These are phyloP conservation scores for Claviceps arundinis DNA, from an alignment of 2,329 filamentous ascomycete genomes.

Conservation along the genomic window DNA sequence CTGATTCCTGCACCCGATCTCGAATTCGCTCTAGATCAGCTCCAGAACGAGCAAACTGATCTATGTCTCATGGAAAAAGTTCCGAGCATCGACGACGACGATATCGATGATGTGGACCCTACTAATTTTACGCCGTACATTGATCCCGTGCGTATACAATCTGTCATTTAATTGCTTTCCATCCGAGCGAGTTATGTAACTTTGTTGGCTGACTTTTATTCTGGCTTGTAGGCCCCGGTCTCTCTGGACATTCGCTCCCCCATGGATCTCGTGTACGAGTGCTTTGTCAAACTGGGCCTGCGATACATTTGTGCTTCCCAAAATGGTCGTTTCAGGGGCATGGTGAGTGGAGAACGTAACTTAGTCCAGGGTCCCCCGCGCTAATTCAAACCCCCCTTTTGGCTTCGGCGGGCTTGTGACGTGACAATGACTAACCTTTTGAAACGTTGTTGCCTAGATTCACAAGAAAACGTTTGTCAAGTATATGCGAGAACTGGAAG, in stretches of 20 bases:
- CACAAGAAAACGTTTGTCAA: slow-evolving; percentile 97
- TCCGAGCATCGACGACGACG: slow-evolving; percentile 48
- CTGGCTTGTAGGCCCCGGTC: slow-evolving; percentile 55
- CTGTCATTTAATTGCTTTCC: neutral
- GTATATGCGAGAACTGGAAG: slow-evolving; percentile 76
- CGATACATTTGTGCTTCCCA: slow-evolving; percentile 82
- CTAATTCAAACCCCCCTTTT: no score
- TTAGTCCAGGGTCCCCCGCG: no score
- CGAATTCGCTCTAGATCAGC: slow-evolving; percentile 78
- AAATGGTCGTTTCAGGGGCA: slow-evolving; percentile 74
- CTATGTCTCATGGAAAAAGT: slow-evolving; percentile 73
- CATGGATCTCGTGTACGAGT: slow-evolving; percentile 92
- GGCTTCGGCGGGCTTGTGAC: no score
- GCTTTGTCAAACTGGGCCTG: slow-evolving; percentile 86
- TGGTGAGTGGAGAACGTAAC: slow-evolving; percentile 43
- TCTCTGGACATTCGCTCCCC: slow-evolving; percentile 78
- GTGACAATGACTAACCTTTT: neutral
- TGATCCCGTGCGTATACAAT: slow-evolving; percentile 51
- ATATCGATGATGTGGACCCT: slow-evolving; percentile 47
- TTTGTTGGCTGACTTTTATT: slow-evolving; percentile 7
- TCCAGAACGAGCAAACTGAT: slow-evolving; percentile 59
- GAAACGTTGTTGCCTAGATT: slow-evolving; percentile 31
- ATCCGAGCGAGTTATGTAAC: neutral
- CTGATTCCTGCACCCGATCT: slow-evolving; percentile 89
- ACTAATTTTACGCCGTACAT: slow-evolving; percentile 86